These are phyloP conservation scores for Wallacemonas sp. DNA, from an alignment of 208 protist species.

Conservation along the genomic window DNA sequence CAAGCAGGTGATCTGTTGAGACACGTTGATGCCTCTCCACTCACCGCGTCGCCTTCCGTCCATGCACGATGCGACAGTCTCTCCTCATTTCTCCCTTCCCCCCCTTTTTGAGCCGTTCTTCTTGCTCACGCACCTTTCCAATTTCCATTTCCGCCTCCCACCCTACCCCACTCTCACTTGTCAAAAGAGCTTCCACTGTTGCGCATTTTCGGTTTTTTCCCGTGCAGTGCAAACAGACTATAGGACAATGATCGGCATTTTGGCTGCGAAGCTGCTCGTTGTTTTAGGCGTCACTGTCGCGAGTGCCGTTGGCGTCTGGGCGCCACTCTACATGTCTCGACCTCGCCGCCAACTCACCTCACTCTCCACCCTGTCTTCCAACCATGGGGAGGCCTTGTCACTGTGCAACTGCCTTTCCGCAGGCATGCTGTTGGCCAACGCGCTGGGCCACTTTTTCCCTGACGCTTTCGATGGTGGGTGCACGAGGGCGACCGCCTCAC, in stretches of 20 bases:
- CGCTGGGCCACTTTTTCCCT: conserved; percentile 61
- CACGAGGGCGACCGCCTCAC: not conserved
- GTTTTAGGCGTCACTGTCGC: conserved; percentile 37
- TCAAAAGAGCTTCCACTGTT: no score
- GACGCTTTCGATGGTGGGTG: conserved; percentile 25
- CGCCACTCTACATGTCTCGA: conserved; percentile 36
- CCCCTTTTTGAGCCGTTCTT: no score
- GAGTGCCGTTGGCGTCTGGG: conserved; percentile 56
- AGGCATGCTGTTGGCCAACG: conserved; percentile 68
- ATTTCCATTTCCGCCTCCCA: no score
- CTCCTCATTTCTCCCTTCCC: no score
- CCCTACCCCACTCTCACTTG: no score
- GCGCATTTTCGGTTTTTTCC: no score
- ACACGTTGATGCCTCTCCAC: no score
- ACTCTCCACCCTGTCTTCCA: not conserved
- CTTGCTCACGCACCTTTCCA: no score
- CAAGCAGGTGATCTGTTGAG: no score
- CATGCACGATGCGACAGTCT: no score
- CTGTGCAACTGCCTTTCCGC: conserved; percentile 65
- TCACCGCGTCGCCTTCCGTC: no score
- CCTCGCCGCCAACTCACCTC: not conserved
- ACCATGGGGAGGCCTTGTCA: conserved; percentile 28
- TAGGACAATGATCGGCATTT: conserved; percentile 3
- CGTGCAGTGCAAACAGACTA: no score
- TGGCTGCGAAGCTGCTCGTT: conserved; percentile 28